A percentile compares a stretch with the other conserved stretches of the same genome.
Evolutionary conservation across 768 basidiomycete species (phyloP).

Genomic region (Daedaleopsis sinensis): DNA sequence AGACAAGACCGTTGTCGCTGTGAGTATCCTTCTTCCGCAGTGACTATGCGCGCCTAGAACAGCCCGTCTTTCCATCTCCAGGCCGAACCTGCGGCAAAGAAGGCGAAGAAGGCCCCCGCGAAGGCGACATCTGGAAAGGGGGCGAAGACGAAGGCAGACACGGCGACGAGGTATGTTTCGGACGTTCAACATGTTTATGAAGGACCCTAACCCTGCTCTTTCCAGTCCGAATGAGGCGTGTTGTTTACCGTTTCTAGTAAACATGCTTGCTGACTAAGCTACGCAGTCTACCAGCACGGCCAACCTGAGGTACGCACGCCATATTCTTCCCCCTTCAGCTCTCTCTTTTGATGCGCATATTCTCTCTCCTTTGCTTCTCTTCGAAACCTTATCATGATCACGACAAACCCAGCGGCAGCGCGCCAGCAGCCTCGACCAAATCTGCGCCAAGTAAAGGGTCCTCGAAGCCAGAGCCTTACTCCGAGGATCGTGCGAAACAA

Average conservation of each 20-base stretch:
- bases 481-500: slow-evolving; percentile 47
- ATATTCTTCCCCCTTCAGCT: background rate
- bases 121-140: slow-evolving; percentile 14
- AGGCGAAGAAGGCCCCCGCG: slow-evolving; percentile 15
- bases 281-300: slow-evolving; percentile 5
- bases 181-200: background rate
- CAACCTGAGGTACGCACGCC: slow-evolving; percentile 7
- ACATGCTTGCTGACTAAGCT: slow-evolving; percentile 13
- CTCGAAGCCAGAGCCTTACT: slow-evolving; percentile 44
- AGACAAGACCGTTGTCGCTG: background rate
- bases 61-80: background rate
- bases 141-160: slow-evolving; percentile 7
- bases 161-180: slow-evolving; percentile 8
- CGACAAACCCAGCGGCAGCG: slow-evolving; percentile 45
- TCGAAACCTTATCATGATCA: slow-evolving; percentile 51
- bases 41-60: too few species aligned
- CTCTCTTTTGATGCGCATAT: slow-evolving; percentile 52
- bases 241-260: slow-evolving; percentile 5
- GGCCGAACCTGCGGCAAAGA: slow-evolving; percentile 24
- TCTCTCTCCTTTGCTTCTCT: slow-evolving; percentile 68
- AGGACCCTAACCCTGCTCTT: slow-evolving; percentile 16
- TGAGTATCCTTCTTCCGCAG: too few species aligned
- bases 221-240: slow-evolving; percentile 20
- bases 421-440: slow-evolving; percentile 23
- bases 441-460: slow-evolving; percentile 5